Conservation (phyloP, 1,284 basidiomycete species). For the Papiliotrema laurentii region DNA sequence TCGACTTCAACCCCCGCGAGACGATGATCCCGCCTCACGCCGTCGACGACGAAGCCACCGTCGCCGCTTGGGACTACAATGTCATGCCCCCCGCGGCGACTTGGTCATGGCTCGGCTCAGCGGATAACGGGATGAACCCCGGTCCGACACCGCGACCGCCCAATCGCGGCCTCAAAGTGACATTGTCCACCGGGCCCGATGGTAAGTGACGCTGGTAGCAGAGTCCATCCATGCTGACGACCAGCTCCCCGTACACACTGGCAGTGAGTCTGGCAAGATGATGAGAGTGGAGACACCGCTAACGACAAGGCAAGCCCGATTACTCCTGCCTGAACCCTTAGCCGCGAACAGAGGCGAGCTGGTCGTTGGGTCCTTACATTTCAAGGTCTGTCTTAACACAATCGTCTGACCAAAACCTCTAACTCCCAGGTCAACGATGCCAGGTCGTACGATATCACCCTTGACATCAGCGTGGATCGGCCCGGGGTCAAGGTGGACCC, state of each 20-base stretch:
- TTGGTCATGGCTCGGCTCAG: constrained; percentile 33
- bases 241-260: constrained; percentile 46
- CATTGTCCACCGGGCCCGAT: constrained; percentile 42
- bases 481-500: constrained; percentile 17
- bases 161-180: constrained; percentile 35
- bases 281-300: background rate
- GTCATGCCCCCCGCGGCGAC: constrained; percentile 14
- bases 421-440: constrained; percentile 34
- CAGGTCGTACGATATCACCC: constrained; percentile 43
- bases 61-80: constrained; percentile 30
- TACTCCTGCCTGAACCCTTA: constrained; percentile 46
- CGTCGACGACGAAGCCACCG: constrained; percentile 6
- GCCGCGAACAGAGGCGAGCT: constrained; percentile 46
- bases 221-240: too few relatives aligned
- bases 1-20: constrained; percentile 33
- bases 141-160: constrained; percentile 37
- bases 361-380: constrained; percentile 36
- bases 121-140: constrained; percentile 42
- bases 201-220: constrained; percentile 20
- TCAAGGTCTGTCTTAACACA: constrained; percentile 18
- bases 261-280: constrained; percentile 30
- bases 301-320: constrained; percentile 32
- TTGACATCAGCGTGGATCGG: constrained; percentile 38
- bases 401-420: background rate
- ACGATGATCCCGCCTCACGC: constrained; percentile 5